Conservation (phyloP, 179 eudicot genomes). For the Spinacia oleracea region DNA sequence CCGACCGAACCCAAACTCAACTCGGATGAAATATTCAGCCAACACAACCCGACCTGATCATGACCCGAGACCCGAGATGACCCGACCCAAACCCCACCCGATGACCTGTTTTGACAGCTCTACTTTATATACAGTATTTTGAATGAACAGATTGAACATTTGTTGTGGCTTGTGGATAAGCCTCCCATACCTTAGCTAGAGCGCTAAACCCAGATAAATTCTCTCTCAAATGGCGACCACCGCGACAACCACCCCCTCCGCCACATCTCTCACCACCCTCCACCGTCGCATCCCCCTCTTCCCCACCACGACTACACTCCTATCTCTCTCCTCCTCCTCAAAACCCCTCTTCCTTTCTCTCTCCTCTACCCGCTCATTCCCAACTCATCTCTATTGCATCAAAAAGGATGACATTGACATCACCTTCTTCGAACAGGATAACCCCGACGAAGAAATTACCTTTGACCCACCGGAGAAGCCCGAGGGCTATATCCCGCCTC, state of each 20-base stretch:
- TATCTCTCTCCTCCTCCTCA: conserved; percentile 4
- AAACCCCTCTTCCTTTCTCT: conserved; percentile 19
- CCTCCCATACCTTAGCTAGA: background rate
- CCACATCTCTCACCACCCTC: conserved; percentile 13
- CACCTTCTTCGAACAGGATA: conserved; percentile 37
- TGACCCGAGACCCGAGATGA: too few species aligned
- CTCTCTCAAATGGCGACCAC: conserved; percentile 20
- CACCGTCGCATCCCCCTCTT: conserved; percentile 24
- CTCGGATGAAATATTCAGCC: too few species aligned
- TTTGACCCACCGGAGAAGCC: conserved; percentile 69
- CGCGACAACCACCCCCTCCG: conserved; percentile 27
- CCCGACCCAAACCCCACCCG: too few species aligned
- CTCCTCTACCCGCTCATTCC: conserved; percentile 17
- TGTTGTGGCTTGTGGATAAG: background rate
- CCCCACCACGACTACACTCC: conserved; percentile 5
- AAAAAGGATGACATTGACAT: conserved; percentile 37
- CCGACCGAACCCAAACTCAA: too few species aligned
- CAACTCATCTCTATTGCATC: conserved; percentile 12
- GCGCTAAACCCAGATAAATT: background rate
- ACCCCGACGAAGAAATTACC: conserved; percentile 50
- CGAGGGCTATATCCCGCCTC: conserved; percentile 55
- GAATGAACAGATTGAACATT: background rate
- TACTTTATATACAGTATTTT: too few species aligned
- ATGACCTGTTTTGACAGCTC: too few species aligned
- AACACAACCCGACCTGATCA: too few species aligned